Evolutionary conservation across 306 rosid genomes (phyloP).

Genomic region (Lithocarpus polystachyus): DNA sequence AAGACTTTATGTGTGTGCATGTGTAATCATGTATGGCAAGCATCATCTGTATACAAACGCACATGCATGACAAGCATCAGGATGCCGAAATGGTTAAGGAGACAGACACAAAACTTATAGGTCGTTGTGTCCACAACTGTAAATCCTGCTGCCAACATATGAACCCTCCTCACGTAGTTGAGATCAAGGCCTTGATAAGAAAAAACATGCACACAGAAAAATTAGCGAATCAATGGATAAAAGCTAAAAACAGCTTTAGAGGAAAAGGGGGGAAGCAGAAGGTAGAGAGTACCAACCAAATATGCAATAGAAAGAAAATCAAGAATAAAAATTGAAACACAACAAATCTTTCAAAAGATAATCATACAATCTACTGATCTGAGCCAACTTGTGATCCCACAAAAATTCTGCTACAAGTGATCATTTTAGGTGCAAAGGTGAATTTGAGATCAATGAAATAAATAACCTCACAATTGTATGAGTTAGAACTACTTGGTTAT

Average conservation of each 20-base stretch:
- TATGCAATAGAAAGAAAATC: background rate
- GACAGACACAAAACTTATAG: background rate
- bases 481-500: background rate
- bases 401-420: background rate
- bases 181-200: background rate
- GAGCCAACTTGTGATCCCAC: background rate
- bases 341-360: too few relatives aligned
- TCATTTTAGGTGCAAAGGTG: background rate
- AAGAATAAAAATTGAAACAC: background rate
- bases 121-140: background rate
- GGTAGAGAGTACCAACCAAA: background rate
- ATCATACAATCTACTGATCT: background rate
- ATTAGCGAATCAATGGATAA: background rate
- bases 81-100: background rate
- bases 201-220: background rate
- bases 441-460: background rate
- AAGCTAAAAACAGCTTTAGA: background rate
- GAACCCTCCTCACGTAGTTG: background rate
- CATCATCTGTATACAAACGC: background rate
- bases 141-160: background rate
- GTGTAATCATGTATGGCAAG: background rate
- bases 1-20: background rate
- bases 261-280: background rate
- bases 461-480: background rate
- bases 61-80: background rate